Evolutionary conservation across 192 early-diverging fungal species (phyloP).

Genomic region (Rhizophagus sp.): DNA sequence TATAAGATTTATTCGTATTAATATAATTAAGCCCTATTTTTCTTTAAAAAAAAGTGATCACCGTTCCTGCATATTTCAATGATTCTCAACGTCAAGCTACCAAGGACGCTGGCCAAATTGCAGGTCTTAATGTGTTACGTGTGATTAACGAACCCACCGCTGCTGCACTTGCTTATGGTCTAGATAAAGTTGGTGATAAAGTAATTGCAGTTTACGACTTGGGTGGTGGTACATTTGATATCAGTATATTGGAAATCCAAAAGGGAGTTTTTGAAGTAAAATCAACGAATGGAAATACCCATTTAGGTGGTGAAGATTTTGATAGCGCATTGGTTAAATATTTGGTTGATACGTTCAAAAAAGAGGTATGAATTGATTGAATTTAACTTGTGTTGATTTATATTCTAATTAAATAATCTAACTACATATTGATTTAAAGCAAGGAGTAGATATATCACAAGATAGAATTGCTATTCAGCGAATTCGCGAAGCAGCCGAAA

Average conservation of each 20-base stretch:
- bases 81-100: constrained; percentile 96
- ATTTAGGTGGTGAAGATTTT: constrained; percentile 78
- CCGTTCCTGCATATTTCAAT: constrained; percentile 99
- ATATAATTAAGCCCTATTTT: background rate
- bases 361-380: constrained; percentile 53
- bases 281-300: constrained; percentile 97
- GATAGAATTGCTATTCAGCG: constrained; percentile 98
- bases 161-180: constrained; percentile 89
- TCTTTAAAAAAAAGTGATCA: constrained; percentile 64
- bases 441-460: constrained; percentile 77
- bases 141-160: constrained; percentile 98
- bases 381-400: background rate
- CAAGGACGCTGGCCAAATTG: constrained; percentile 91
- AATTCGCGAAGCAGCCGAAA: constrained; percentile 96
- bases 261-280: constrained; percentile 99
- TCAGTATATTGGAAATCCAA: constrained; percentile 97
- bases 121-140: constrained; percentile 86
- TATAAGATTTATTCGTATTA: background rate
- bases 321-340: constrained; percentile 72
- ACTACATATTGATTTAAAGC: constrained; percentile 18
- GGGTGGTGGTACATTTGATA: constrained; percentile 99
- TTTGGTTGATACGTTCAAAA: constrained; percentile 89
- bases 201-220: constrained; percentile 96
- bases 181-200: constrained; percentile 85
- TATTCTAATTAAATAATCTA: background rate